Conservation (phyloP, 106 monocot genomes). For the Platanthera zijinensis region DNA sequence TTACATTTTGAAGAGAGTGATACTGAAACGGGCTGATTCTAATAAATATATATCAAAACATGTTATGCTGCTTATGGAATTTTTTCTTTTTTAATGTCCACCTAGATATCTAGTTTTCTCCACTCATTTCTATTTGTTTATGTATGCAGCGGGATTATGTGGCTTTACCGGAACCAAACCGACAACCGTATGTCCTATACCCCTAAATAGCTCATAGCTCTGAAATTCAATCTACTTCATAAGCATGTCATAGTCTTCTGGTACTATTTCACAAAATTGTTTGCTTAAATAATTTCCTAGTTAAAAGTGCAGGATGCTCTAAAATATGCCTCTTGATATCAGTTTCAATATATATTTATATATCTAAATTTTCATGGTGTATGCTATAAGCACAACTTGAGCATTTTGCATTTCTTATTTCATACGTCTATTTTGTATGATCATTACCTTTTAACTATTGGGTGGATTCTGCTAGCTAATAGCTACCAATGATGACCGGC, state of each 20-base stretch:
- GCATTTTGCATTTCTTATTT: background rate
- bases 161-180: constrained; percentile 27
- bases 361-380: background rate
- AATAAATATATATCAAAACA: background rate
- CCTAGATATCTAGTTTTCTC: background rate
- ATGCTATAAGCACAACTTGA: background rate
- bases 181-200: constrained; percentile 21
- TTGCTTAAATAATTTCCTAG: background rate
- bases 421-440: too few relatives aligned
- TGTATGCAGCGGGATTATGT: constrained; percentile 34
- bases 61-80: background rate
- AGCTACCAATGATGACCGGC: too few relatives aligned
- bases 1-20: background rate
- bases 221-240: background rate
- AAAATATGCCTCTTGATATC: too few relatives aligned
- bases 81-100: background rate
- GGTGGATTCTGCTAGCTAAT: too few relatives aligned
- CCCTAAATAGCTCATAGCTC: background rate
- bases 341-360: too few relatives aligned
- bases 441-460: too few relatives aligned
- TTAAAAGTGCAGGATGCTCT: background rate
- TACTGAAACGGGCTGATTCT: background rate
- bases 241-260: background rate
- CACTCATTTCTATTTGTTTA: background rate
- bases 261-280: background rate